A percentile compares a stretch with the other conserved stretches of the same genome.
These are phyloP conservation scores for Escallonia herrerae DNA, from an alignment of 129 eudicot genomes.

Conservation along the genomic window DNA sequence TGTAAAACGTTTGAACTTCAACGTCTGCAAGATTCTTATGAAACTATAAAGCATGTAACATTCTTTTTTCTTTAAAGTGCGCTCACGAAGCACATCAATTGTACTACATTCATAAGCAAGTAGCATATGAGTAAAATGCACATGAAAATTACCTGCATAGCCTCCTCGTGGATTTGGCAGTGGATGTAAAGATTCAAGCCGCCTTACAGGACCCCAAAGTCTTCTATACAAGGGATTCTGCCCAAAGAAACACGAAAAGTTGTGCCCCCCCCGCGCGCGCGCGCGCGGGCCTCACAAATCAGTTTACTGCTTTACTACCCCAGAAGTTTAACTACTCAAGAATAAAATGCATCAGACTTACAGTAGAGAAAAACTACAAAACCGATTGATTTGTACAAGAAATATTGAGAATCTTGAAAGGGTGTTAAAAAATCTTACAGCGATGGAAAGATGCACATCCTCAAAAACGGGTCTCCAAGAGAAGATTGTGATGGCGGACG, in stretches of 20 bases:
- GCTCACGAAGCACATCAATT: too few relatives aligned
- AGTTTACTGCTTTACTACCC: not conserved
- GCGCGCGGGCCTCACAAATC: not conserved
- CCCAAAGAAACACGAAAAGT: constrained; percentile 14
- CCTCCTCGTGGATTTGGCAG: constrained; percentile 71
- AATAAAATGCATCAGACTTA: too few relatives aligned
- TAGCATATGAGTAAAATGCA: constrained; percentile 5
- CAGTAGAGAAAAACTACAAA: too few relatives aligned
- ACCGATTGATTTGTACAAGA: not conserved
- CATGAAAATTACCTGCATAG: constrained; percentile 52
- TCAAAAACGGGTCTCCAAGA: constrained; percentile 87
- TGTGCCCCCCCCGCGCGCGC: too few relatives aligned
- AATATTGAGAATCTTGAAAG: constrained; percentile 5
- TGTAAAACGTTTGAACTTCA: too few relatives aligned
- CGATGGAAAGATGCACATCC: constrained; percentile 61
- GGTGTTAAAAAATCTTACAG: constrained; percentile 37
- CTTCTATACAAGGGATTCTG: constrained; percentile 75
- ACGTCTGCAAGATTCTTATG: too few relatives aligned
- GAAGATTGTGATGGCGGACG: constrained; percentile 68
- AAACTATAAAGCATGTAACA: too few relatives aligned
- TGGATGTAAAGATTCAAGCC: constrained; percentile 72
- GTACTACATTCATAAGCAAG: not conserved
- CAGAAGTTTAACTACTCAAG: not conserved
- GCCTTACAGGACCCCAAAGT: constrained; percentile 92
- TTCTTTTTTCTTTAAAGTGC: too few relatives aligned